Percentiles rank a stretch among this genome's conserved stretches.
Evolutionary conservation across 225 moss, liverwort and hornwort genomes (phyloP).

Genomic region (Climacium dendroides): DNA sequence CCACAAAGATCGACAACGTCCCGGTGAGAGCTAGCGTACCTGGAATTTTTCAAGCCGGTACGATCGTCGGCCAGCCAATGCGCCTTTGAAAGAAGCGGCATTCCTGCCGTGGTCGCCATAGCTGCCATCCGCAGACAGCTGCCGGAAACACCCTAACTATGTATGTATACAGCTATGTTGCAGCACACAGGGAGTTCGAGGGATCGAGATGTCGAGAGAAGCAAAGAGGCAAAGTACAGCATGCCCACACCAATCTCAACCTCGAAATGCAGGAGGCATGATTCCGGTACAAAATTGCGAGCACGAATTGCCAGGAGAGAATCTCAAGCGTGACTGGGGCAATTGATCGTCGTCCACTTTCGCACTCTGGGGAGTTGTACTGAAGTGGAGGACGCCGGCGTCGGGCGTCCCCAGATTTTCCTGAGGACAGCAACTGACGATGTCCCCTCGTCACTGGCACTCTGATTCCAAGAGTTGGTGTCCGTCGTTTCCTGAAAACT

Average conservation of each 20-base stretch:
- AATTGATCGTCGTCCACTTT: not conserved
- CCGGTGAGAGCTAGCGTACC: not conserved
- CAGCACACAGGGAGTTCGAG: not conserved
- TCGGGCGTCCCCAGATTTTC: not conserved
- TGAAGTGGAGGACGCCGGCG: not conserved
- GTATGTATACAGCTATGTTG: not conserved
- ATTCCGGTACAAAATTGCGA: not conserved
- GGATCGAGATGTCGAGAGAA: not conserved
- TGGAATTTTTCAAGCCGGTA: not conserved
- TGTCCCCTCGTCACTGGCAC: not conserved
- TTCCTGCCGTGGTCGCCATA: not conserved
- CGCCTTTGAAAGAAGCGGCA: not conserved
- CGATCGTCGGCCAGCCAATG: not conserved
- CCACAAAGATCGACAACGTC: not conserved
- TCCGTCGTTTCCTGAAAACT: not conserved
- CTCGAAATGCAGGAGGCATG: not conserved
- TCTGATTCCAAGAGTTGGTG: not conserved
- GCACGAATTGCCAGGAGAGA: not conserved
- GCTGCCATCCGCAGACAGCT: not conserved
- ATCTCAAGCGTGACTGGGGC: not conserved
- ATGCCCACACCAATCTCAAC: not conserved
- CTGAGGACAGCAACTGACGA: not conserved
- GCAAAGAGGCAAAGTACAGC: not conserved
- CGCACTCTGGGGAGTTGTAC: not conserved
- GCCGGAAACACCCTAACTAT: not conserved